phyloP scores from a whole-genome alignment of 2,329 filamentous ascomycete genomes.

The Plenodomus lindquistii region DNA sequence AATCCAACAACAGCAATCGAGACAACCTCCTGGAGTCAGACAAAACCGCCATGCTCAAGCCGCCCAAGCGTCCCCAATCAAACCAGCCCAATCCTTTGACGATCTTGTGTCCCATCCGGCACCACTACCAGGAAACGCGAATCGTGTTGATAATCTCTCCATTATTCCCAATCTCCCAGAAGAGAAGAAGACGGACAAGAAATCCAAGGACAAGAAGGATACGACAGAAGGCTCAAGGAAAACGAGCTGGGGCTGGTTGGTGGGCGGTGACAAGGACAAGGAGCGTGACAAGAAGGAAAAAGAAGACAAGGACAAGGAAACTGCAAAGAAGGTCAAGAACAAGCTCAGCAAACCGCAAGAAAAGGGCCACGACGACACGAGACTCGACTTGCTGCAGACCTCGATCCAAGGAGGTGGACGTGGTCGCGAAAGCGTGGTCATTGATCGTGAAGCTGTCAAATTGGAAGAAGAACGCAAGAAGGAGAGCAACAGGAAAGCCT shows the following conservation, averaged over 20 bases:
- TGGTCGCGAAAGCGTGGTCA: slow-evolving; percentile 78
- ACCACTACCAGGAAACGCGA: slow-evolving; percentile 69
- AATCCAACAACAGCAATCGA: slow-evolving; percentile 25
- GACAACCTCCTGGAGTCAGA: slow-evolving; percentile 23
- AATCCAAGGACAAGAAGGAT: slow-evolving; percentile 70
- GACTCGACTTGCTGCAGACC: slow-evolving; percentile 83
- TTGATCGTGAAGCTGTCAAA: slow-evolving; percentile 77
- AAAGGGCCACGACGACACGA: slow-evolving; percentile 70
- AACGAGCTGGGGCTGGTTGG: slow-evolving; percentile 82
- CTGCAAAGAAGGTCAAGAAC: slow-evolving; percentile 55
- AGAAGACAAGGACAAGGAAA: slow-evolving; percentile 46
- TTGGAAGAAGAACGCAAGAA: slow-evolving; percentile 83
- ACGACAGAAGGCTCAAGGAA: slow-evolving; percentile 70
- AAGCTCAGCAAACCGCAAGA: slow-evolving; percentile 67
- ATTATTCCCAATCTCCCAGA: slow-evolving; percentile 75
- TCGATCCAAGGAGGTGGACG: slow-evolving; percentile 71
- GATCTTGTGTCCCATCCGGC: slow-evolving; percentile 69
- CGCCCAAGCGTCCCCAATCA: slow-evolving; percentile 43
- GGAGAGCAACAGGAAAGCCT: slow-evolving; percentile 72
- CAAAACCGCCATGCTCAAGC: slow-evolving; percentile 38
- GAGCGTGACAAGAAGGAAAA: slow-evolving; percentile 61
- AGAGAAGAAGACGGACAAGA: slow-evolving; percentile 75
- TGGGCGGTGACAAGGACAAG: slow-evolving; percentile 69
- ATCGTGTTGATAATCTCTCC: slow-evolving; percentile 74
- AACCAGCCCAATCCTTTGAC: slow-evolving; percentile 57